Evolutionary conservation across 108 stramenopile species (phyloP).

Genomic region (Poteriospumella lacustris): DNA sequence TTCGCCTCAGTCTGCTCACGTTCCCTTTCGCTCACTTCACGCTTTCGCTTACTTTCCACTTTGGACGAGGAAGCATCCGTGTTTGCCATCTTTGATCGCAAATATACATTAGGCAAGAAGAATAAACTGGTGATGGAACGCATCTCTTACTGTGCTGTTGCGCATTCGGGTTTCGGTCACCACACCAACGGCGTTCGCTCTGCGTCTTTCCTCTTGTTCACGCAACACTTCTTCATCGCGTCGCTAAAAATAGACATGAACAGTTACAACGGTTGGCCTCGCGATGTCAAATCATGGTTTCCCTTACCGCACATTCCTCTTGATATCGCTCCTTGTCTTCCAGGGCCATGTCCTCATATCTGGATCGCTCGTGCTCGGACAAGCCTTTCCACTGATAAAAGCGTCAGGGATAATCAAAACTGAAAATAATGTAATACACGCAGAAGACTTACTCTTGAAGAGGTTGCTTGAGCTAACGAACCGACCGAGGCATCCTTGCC

Average conservation of each 20-base stretch:
- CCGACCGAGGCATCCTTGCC: conserved; percentile 4
- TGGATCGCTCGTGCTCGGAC: neutral
- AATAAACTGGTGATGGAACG: neutral
- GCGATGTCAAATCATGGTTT: conserved; percentile 37
- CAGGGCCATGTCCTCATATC: conserved; percentile 18
- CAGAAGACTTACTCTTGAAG: neutral
- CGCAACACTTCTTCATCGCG: neutral
- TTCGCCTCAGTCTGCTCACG: neutral
- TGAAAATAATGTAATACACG: too few relatives aligned
- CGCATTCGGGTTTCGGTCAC: conserved; percentile 45
- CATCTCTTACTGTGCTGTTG: conserved; percentile 25
- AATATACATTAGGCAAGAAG: neutral
- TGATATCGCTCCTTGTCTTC: conserved; percentile 39
- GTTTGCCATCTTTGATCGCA: neutral
- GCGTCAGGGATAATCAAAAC: neutral
- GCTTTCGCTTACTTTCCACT: conserved; percentile 14
- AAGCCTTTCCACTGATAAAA: conserved; percentile 16
- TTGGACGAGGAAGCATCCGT: neutral
- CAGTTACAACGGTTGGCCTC: conserved; percentile 28
- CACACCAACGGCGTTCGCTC: conserved; percentile 35
- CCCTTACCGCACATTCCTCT: conserved; percentile 36
- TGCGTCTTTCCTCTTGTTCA: conserved; percentile 18
- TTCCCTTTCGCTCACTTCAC: conserved; percentile 37
- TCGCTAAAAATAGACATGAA: neutral
- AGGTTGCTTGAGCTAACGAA: neutral